Conservation (phyloP, 495 filamentous ascomycete species). For the Aspergillus mulundensis region DNA sequence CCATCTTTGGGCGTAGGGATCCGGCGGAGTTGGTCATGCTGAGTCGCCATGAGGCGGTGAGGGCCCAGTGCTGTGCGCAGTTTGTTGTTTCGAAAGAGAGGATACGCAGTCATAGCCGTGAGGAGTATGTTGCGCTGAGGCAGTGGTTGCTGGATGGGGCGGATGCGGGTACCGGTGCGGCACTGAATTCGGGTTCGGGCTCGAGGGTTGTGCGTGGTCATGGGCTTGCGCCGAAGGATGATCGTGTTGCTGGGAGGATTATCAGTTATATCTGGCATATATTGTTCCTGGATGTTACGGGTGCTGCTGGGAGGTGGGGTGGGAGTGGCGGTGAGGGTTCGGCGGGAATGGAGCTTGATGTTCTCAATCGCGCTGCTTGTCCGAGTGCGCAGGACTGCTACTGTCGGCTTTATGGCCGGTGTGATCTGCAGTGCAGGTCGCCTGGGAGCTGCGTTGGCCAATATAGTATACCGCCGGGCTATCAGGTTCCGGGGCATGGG, state of each 20-base stretch:
- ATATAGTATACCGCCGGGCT: conserved; percentile 34
- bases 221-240: conserved; percentile 32
- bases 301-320: conserved; percentile 6
- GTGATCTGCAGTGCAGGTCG: conserved; percentile 27
- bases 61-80: conserved; percentile 45
- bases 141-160: conserved; percentile 42
- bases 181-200: not conserved
- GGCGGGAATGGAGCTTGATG: conserved; percentile 39
- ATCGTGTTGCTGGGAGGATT: conserved; percentile 35
- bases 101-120: conserved; percentile 32
- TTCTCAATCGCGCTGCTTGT: conserved; percentile 35
- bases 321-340: not conserved
- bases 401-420: conserved; percentile 42
- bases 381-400: conserved; percentile 40
- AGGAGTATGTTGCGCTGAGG: conserved; percentile 39
- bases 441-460: conserved; percentile 33
- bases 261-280: conserved; percentile 45
- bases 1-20: conserved; percentile 26
- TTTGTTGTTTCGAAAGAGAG: conserved; percentile 36
- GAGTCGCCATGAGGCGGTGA: conserved; percentile 30
- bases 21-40: conserved; percentile 12
- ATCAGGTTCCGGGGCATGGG: conserved; percentile 27
- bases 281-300: conserved; percentile 38
- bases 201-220: not conserved
- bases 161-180: not conserved